Evolutionary conservation across 768 basidiomycete genomes (phyloP), one percentile per base, ranked within the genome.

Genomic region (Russula sp.): DNA sequence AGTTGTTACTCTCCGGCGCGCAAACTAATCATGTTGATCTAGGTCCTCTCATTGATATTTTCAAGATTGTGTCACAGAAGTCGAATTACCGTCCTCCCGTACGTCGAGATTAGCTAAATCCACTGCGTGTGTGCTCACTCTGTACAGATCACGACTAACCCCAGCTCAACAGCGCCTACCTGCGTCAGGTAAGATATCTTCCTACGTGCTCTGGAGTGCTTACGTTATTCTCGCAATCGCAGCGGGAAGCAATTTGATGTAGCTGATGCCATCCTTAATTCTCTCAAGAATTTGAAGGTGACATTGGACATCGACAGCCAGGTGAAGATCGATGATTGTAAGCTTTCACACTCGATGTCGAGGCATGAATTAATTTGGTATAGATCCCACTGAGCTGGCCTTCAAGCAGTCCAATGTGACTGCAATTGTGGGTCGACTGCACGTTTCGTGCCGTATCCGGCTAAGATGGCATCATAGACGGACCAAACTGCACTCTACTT

Each of bases 171-270:
- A 40, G 66, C 75, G 6, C 78, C 86, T 27, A 80, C 81, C 9
- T 89, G 87, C 69, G 77, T 82, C 57, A 89, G 85, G 80, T 83
- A 69, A 54, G 66, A 69, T 22, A 18, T 9, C 10, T 40, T 4
- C 49, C 39, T 5, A 37, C 13, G 18, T 13, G 51, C 14, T 14
- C 0, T 13, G 6, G 22, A 20, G 51, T 11, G 48, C 51, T n/a
- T 27, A 53, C 10, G 3, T 35, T n/a, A 3, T 56, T 42, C 34
- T 11, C 20, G 31, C 62, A 87, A 87, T 11, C 20, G 31, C 62
- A 87, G 87, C 70, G 87, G 87, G 14, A 74, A 82, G 6, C 87
- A 89, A 68, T 87, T 87, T 63, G 80, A 87, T 68, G 78, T 82
- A 16, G 71, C 75, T 32, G 79, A 76, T 8, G 85, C 86, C 34